Evolutionary conservation across 768 basidiomycete genomes (phyloP).

Genomic region (Rhizopogon vinicolor): DNA sequence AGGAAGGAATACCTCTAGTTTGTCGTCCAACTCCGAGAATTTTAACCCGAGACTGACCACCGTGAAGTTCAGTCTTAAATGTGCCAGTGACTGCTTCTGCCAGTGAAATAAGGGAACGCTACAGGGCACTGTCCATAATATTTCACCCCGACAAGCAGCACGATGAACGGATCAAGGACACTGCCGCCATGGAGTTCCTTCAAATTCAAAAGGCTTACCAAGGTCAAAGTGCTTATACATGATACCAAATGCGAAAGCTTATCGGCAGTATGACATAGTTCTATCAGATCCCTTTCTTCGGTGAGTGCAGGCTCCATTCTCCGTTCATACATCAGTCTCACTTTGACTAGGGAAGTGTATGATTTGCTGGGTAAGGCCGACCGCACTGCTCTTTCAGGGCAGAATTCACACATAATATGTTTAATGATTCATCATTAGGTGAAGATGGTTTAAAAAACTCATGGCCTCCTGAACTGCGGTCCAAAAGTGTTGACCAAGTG

Average conservation of each 20-base stretch:
- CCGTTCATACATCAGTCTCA: slow-evolving; percentile 8
- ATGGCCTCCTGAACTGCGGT: slow-evolving; percentile 42
- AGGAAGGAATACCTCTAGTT: slow-evolving; percentile 25
- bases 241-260: background rate
- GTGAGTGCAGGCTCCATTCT: slow-evolving; percentile 30
- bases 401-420: background rate
- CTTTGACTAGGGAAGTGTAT: slow-evolving; percentile 57
- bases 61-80: slow-evolving; percentile 61
- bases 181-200: slow-evolving; percentile 64
- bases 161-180: slow-evolving; percentile 47
- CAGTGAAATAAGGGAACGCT: slow-evolving; percentile 70
- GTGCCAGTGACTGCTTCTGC: slow-evolving; percentile 58
- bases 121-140: slow-evolving; percentile 64
- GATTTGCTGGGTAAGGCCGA: slow-evolving; percentile 56
- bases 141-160: slow-evolving; percentile 86
- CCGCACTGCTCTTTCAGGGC: slow-evolving; percentile 5
- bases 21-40: slow-evolving; percentile 5
- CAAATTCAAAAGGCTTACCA: slow-evolving; percentile 83
- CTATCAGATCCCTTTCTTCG: slow-evolving; percentile 69
- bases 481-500: slow-evolving; percentile 46
- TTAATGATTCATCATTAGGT: slow-evolving; percentile 16
- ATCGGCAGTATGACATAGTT: slow-evolving; percentile 32
- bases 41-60: background rate
- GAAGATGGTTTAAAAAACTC: slow-evolving; percentile 34
- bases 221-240: slow-evolving; percentile 34